A percentile compares a stretch with the other conserved stretches of the same genome.
Conservation (phyloP, 73 alveolate species). For the Stentor roeselii region DNA sequence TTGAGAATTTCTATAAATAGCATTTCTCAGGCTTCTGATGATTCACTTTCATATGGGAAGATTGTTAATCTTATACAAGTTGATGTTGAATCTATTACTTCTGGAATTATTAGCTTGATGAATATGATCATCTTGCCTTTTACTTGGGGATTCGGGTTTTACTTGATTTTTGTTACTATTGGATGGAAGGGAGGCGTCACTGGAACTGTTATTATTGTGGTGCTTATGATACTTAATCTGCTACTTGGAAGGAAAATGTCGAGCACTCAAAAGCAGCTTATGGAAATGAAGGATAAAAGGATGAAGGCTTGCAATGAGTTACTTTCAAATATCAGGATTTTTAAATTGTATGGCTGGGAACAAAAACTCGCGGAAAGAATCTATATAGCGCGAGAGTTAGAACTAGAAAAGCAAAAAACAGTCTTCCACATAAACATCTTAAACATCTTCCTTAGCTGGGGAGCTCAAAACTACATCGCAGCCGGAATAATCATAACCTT, state of each 20-base stretch:
- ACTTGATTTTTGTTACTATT: background rate
- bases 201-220: conserved; percentile 28
- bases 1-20: background rate
- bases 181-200: background rate
- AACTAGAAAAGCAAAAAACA: conserved; percentile 37
- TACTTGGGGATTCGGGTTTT: background rate
- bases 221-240: conserved; percentile 23
- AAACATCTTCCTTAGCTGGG: conserved; percentile 59
- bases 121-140: background rate
- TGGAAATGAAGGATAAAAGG: conserved; percentile 78
- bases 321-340: conserved; percentile 77
- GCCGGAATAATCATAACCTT: conserved; percentile 51
- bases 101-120: background rate
- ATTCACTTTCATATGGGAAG: conserved; percentile 66
- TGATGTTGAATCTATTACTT: conserved; percentile 29
- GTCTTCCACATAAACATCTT: conserved; percentile 36
- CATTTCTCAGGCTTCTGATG: conserved; percentile 27
- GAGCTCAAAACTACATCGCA: conserved; percentile 52
- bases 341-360: conserved; percentile 85
- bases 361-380: conserved; percentile 56
- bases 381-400: conserved; percentile 54
- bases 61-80: conserved; percentile 64
- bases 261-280: conserved; percentile 46
- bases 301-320: conserved; percentile 73
- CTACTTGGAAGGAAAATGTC: conserved; percentile 27